Evolutionary conservation across 2,329 filamentous ascomycete genomes (phyloP).

Genomic region (Aspergillus arachidicola): DNA sequence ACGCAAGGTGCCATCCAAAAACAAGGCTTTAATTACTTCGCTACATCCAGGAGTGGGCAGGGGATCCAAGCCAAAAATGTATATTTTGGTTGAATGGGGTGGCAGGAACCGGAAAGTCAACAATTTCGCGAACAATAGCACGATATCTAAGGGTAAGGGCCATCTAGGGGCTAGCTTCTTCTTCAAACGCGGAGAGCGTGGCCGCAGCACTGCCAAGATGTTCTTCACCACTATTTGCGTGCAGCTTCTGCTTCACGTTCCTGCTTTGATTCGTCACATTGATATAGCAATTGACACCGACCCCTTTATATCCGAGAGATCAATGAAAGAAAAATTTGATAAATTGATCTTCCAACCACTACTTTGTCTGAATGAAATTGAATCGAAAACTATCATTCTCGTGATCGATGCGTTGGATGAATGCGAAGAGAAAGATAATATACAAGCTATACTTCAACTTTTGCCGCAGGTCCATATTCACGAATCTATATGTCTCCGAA

Average conservation of each 20-base stretch:
- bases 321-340: conserved; percentile 8
- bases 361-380: background rate
- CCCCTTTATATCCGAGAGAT: conserved; percentile 3
- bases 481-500: no score
- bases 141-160: background rate
- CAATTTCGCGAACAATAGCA: conserved; percentile 1
- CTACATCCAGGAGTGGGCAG: background rate
- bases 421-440: conserved; percentile 6
- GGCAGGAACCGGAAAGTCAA: conserved; percentile 4
- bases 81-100: conserved; percentile 4
- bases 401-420: conserved; percentile 15
- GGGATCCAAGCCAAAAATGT: background rate
- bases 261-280: no score
- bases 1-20: background rate
- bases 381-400: background rate
- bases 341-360: conserved; percentile 9
- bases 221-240: background rate
- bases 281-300: background rate
- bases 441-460: conserved; percentile 5
- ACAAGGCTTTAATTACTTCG: background rate
- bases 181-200: background rate
- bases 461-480: no score
- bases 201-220: no score
- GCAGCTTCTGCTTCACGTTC: no score
- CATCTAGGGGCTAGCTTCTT: background rate